Percentiles rank a stretch among this genome's conserved stretches.
phyloP scores from a whole-genome alignment of 2,329 filamentous ascomycete genomes.

The Sclerotinia borealis region DNA sequence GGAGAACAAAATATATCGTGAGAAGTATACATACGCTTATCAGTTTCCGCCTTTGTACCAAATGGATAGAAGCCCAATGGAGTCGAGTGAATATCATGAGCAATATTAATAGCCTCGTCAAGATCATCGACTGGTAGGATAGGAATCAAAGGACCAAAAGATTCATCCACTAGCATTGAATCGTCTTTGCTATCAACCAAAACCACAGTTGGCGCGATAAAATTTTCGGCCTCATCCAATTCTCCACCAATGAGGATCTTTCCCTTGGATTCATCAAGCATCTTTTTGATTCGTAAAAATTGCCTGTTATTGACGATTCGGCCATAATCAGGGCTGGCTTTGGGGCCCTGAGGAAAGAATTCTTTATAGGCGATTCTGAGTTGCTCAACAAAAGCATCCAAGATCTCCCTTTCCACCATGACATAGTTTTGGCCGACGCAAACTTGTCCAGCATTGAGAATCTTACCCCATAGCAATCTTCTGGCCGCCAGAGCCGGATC shows the following conservation, averaged over 20 bases:
- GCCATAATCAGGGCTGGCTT: constrained; percentile 69
- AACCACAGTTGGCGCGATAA: constrained; percentile 92
- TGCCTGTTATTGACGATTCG: constrained; percentile 76
- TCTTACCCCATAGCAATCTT: constrained; percentile 84
- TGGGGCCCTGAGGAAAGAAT: constrained; percentile 79
- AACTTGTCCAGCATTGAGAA: constrained; percentile 79
- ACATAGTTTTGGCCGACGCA: constrained; percentile 93
- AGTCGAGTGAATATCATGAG: constrained; percentile 75
- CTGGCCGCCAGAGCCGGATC: constrained; percentile 75
- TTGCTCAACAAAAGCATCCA: constrained; percentile 66
- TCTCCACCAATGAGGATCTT: constrained; percentile 83
- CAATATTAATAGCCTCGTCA: constrained; percentile 79
- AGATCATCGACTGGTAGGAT: constrained; percentile 72
- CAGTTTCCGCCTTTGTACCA: constrained; percentile 70
- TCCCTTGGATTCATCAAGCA: constrained; percentile 80
- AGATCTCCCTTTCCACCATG: constrained; percentile 68
- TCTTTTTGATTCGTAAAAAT: constrained; percentile 78
- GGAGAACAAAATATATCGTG: no score
- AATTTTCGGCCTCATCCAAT: constrained; percentile 72
- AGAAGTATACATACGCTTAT: constrained; percentile 51
- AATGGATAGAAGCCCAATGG: constrained; percentile 83
- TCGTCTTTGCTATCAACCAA: constrained; percentile 70
- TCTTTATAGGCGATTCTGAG: constrained; percentile 65
- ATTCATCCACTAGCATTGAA: constrained; percentile 74
- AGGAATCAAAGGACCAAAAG: constrained; percentile 87